Evolutionary conservation across 192 early-diverging fungal species (phyloP), one percentile per base, ranked within the genome.

Genomic region (Jimgerdemannia flammicorona): DNA sequence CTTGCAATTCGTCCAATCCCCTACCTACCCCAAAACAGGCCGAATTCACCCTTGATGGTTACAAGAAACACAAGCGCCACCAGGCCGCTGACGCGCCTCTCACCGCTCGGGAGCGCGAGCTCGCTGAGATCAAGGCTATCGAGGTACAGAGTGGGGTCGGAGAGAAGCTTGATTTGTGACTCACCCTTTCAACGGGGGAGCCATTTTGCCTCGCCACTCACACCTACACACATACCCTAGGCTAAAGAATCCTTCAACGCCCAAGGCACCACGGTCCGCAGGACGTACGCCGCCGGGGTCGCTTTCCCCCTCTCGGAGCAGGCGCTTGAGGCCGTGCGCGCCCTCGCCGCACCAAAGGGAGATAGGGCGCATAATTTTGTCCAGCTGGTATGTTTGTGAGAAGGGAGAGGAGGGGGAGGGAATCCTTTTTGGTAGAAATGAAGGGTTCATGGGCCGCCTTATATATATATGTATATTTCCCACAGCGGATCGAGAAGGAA

Each of bases 41-140:
- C 11, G 93, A 95, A 43, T 86, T 93, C 69, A 84, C 92, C 3
- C 74, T 85, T 29, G 88, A 91, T 9, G 90, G 91, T 1, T 93
- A 92, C 75, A 78, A 84, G 66, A 86, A 81, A 67, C 90, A 93
- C 75, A 66, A 87, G 4, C 72, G 69, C 20, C 91, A 91, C 73
- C 84, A 91, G 73, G 59, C 74, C 29, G 91, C 95, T 2, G 89
- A 84, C 0, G 93, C 91, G 11, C 97, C 97, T 4, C 74, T 96
- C 79, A 95, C 95, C 10, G 90, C 94, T 79, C 91, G 93, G 72
- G 97, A 99, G 81, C 78, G 83, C 69, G 95, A 97, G 79, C 74
- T 92, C 72, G 86, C 87, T 72, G 87, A 89, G 67, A 81, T 94
- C 40, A 87, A 85, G 71, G 70, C 72, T 42, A 89, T 87, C 4